A percentile compares a stretch with the other conserved stretches of the same genome.
phyloP scores from a whole-genome alignment of 805 yeast genomes.

The Candida hungchunana region DNA sequence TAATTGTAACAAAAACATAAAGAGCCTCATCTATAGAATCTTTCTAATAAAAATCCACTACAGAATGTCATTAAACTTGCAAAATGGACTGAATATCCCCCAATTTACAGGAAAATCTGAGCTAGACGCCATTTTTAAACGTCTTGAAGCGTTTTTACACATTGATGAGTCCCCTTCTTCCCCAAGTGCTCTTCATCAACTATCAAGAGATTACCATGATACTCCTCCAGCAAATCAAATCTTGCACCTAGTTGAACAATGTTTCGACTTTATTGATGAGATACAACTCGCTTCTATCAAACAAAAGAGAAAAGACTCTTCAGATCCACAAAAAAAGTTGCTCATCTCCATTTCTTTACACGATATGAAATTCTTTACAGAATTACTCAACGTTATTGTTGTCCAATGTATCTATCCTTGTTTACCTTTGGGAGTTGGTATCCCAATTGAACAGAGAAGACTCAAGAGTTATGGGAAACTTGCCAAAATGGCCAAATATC shows the following conservation, averaged over 20 bases:
- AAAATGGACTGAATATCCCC: conserved; percentile 28
- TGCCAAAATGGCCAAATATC: conserved; percentile 18
- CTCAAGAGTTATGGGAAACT: conserved; percentile 42
- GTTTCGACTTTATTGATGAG: conserved; percentile 10
- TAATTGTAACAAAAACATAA: too few species aligned
- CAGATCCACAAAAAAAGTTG: conserved; percentile 18
- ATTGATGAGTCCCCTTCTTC: conserved; percentile 14
- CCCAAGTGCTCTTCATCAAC: conserved; percentile 16
- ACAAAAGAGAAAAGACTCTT: conserved; percentile 1
- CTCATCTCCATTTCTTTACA: conserved; percentile 68
- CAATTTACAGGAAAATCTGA: conserved; percentile 29
- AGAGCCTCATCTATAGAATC: too few species aligned
- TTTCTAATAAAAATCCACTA: too few species aligned
- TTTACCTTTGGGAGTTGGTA: conserved; percentile 51
- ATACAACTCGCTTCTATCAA: conserved; percentile 18
- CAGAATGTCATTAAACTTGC: conserved; percentile 4
- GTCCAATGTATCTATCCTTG: conserved; percentile 69
- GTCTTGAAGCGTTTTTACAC: conserved; percentile 20
- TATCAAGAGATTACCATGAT: conserved; percentile 1
- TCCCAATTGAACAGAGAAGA: conserved; percentile 59
- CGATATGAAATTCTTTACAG: conserved; percentile 74
- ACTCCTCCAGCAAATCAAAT: neutral
- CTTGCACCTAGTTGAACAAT: conserved; percentile 1
- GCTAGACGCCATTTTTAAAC: conserved; percentile 30
- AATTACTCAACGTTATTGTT: conserved; percentile 58